Evolutionary conservation across 2,329 filamentous ascomycete genomes (phyloP).

Genomic region (Rhytidhysteron rufulum): DNA sequence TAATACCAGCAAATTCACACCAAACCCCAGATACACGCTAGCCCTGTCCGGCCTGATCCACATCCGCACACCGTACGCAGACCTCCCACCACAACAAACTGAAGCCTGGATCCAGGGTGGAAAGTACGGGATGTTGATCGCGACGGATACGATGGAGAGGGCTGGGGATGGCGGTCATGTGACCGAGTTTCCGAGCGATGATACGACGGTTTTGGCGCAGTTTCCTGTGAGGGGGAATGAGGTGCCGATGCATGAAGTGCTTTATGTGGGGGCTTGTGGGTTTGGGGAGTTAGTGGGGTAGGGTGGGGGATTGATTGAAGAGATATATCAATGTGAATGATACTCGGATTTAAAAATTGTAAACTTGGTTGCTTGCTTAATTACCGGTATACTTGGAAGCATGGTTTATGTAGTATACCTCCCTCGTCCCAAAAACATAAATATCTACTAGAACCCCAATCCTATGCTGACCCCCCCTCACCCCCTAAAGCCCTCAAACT

Average conservation of each 20-base stretch:
- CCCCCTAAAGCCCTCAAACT: too few species aligned
- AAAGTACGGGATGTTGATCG: constrained; percentile 28
- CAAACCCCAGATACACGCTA: constrained; percentile 4
- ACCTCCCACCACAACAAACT: neutral
- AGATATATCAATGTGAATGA: too few species aligned
- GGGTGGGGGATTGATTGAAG: too few species aligned
- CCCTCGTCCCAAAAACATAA: too few species aligned
- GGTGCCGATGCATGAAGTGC: constrained; percentile 37
- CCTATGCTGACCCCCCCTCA: too few species aligned
- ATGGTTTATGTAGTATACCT: too few species aligned
- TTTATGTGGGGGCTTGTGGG: constrained; percentile 40
- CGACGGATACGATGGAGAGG: constrained; percentile 40
- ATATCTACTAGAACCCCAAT: too few species aligned
- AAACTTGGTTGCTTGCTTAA: too few species aligned
- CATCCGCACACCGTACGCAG: constrained; percentile 3
- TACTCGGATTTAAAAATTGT: too few species aligned
- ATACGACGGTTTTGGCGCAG: constrained; percentile 35
- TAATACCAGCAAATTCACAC: neutral
- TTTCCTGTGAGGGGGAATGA: constrained; percentile 35
- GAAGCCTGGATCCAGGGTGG: constrained; percentile 11
- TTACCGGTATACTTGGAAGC: too few species aligned
- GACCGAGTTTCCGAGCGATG: constrained; percentile 38
- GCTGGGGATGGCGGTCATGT: constrained; percentile 38
- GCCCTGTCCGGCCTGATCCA: constrained; percentile 8
- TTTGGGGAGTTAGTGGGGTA: constrained; percentile 7